Evolutionary conservation across 345 rosid genomes (phyloP), one percentile per base, ranked within the genome.

Genomic region (Boechera divaricarpa): DNA sequence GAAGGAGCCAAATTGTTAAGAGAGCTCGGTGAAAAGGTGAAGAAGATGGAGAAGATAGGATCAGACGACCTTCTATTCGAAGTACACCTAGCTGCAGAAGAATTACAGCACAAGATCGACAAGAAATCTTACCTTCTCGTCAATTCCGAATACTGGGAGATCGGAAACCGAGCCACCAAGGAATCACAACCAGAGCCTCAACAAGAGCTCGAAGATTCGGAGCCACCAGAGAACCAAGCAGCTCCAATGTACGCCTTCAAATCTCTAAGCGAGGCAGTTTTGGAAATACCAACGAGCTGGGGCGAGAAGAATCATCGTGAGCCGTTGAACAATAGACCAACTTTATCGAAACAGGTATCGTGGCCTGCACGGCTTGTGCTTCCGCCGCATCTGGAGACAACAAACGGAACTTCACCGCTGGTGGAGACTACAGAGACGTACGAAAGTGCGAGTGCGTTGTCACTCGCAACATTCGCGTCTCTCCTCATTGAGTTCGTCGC

Each of bases 401-500:
- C 62, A 2, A 69, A 76, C 15, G 86, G 80, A 73, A 49, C 80
- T 41, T 4, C 28, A 4, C 83, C 81, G 2, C 65, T 41, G 7
- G 16, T 84, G 32, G 93, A 87, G 76, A 86, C 80, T 10, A 90
- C 97, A 8, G 85, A 82, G 69, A 83, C 93, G 31, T 94, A 89
- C 31, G 97, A 92, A 71, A 92, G 94, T 73, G 97, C 97, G 2
- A 91, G 95, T 28, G 93, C 97, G 0, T 77, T 94, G 85, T 91
- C 97, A 24, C 75, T 94, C 9, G 98, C 97, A 3, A 94, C 98
- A n/a, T 94, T 94, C 32, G 45, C 92, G 2, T 91, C 98, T 1
- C 90, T 89, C 24, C 77, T 94, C 71, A 90, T 92, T 18, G 98
- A 94, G 77, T 91, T 91, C 18, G 95, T 94, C 6, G 97, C 98